Percentiles rank a stretch among this genome's conserved stretches.
These are phyloP conservation scores for Arthrobotrys pseudoclavata DNA, from an alignment of 2,329 filamentous ascomycete species.

Conservation along the genomic window DNA sequence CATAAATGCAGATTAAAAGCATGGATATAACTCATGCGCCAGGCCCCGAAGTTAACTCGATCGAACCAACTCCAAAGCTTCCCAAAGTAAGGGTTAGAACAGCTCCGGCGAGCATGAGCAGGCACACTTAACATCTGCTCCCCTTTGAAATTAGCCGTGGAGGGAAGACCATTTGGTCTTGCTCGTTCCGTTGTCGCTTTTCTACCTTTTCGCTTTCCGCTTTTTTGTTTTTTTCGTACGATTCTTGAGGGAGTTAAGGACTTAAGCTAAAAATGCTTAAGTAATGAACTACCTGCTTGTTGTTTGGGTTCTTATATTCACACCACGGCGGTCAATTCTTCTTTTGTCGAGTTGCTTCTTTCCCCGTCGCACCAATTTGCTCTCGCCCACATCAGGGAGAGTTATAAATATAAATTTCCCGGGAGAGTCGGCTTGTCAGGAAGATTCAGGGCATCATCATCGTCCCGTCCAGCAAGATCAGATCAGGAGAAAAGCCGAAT, in stretches of 20 bases:
- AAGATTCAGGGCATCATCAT: slow-evolving; percentile 38
- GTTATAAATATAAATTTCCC: slow-evolving; percentile 49
- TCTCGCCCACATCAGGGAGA: slow-evolving; percentile 30
- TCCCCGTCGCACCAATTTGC: slow-evolving; percentile 41
- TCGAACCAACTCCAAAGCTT: slow-evolving; percentile 14
- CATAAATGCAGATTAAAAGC: not conserved
- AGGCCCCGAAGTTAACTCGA: slow-evolving; percentile 17
- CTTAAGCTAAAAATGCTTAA: slow-evolving; percentile 55
- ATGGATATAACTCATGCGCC: slow-evolving; percentile 20
- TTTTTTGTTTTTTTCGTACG: slow-evolving; percentile 48
- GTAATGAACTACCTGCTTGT: slow-evolving; percentile 44
- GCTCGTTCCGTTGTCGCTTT: slow-evolving; percentile 35
- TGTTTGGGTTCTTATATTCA: slow-evolving; percentile 47
- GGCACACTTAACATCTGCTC: slow-evolving; percentile 17
- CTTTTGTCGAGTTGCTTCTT: slow-evolving; percentile 57
- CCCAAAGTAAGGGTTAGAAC: slow-evolving; percentile 19
- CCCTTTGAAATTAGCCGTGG: slow-evolving; percentile 47
- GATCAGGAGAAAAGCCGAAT: slow-evolving; percentile 31
- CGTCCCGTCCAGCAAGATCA: slow-evolving; percentile 43
- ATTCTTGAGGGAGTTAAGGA: slow-evolving; percentile 56
- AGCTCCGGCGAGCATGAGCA: slow-evolving; percentile 6
- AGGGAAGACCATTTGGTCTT: slow-evolving; percentile 22
- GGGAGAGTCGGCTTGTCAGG: slow-evolving; percentile 47
- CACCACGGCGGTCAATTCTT: slow-evolving; percentile 50
- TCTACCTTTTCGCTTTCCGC: slow-evolving; percentile 12